Conservation (phyloP, 257 asterid species). For the Fraxinus anomala region DNA sequence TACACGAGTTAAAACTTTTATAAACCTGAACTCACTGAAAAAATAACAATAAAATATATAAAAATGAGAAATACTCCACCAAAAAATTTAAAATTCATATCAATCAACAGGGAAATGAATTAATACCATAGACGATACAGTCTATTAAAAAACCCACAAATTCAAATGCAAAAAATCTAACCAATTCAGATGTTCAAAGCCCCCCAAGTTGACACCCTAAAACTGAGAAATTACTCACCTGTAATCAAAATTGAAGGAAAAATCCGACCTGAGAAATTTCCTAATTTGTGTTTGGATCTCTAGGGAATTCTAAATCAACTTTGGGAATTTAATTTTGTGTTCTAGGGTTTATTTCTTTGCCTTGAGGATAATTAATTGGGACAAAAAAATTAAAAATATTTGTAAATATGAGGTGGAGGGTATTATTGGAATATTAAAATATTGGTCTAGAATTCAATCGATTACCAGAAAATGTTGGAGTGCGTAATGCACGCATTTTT, state of each 20-base stretch:
- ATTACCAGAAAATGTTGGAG: too few relatives aligned
- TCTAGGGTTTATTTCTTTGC: constrained; percentile 55
- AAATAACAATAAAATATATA: not conserved
- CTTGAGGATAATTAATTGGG: constrained; percentile 33
- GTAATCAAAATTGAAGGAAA: constrained; percentile 37
- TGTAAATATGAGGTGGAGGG: too few relatives aligned
- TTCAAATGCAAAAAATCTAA: constrained; percentile 14
- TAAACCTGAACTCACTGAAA: constrained; percentile 23
- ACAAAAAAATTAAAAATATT: not conserved
- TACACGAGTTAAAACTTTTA: constrained; percentile 1
- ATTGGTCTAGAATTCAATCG: too few relatives aligned
- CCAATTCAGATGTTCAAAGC: constrained; percentile 31
- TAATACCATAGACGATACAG: not conserved
- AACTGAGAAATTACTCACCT: constrained; percentile 48
- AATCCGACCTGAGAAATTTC: constrained; percentile 23
- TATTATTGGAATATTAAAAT: not conserved
- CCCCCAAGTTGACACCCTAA: constrained; percentile 31
- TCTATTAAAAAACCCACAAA: too few relatives aligned
- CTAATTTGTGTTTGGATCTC: constrained; percentile 35
- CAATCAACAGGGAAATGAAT: not conserved
- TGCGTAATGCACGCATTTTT: too few relatives aligned
- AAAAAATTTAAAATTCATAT: too few relatives aligned
- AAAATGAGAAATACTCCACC: too few relatives aligned
- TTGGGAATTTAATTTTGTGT: constrained; percentile 35
- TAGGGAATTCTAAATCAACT: constrained; percentile 27